A percentile compares a stretch with the other conserved stretches of the same genome.
Conservation (phyloP, 768 basidiomycete genomes). For the Lactarius psammicola region DNA sequence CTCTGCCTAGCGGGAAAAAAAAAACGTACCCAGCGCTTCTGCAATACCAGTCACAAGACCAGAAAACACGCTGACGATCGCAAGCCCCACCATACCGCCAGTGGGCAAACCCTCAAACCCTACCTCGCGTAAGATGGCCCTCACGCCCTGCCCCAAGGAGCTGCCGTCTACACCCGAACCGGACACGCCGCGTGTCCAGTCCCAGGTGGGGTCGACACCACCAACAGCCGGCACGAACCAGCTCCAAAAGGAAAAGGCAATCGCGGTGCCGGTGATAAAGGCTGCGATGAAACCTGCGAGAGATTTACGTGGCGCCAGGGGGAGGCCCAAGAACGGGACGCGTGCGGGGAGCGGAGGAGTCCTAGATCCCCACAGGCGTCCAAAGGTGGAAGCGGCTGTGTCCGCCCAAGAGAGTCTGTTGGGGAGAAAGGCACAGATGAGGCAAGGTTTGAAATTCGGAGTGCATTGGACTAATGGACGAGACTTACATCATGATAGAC, state of each 20-base stretch:
- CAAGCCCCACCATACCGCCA: slow-evolving; percentile 52
- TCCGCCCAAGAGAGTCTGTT: slow-evolving; percentile 92
- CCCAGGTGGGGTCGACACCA: slow-evolving; percentile 49
- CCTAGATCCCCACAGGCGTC: slow-evolving; percentile 74
- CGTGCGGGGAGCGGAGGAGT: slow-evolving; percentile 60
- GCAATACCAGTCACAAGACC: slow-evolving; percentile 81
- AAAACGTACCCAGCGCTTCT: slow-evolving; percentile 79
- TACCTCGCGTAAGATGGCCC: slow-evolving; percentile 30
- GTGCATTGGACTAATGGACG: slow-evolving; percentile 15
- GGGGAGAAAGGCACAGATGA: slow-evolving; percentile 5
- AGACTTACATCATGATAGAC: slow-evolving; percentile 68
- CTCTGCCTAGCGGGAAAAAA: neutral
- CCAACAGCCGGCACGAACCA: slow-evolving; percentile 50
- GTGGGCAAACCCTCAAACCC: slow-evolving; percentile 27
- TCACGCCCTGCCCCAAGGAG: slow-evolving; percentile 32
- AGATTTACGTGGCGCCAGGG: slow-evolving; percentile 79
- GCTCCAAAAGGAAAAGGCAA: slow-evolving; percentile 72
- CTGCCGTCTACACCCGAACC: slow-evolving; percentile 30
- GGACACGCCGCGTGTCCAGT: slow-evolving; percentile 53
- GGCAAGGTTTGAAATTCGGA: neutral
- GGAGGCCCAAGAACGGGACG: slow-evolving; percentile 51
- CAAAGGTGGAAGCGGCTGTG: slow-evolving; percentile 89
- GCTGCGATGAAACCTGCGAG: slow-evolving; percentile 84
- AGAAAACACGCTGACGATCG: slow-evolving; percentile 56
- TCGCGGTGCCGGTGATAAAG: slow-evolving; percentile 62